Conservation (phyloP, 148 eudicot genomes). For the Polygonum maritimum region DNA sequence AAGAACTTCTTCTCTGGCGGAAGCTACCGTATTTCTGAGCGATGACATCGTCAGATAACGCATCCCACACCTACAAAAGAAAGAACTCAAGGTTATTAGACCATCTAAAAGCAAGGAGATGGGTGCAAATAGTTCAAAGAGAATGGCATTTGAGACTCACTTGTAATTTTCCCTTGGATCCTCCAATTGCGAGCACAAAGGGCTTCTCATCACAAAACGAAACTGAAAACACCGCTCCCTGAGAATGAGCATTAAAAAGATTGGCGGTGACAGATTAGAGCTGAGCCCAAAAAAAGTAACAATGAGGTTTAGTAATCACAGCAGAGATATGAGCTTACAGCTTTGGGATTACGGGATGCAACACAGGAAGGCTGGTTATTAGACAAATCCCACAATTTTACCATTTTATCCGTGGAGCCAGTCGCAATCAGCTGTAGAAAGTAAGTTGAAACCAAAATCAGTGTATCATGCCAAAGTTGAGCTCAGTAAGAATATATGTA, state of each 20-base stretch:
- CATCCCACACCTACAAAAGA: slow-evolving; percentile 62
- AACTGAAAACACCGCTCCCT: slow-evolving; percentile 90
- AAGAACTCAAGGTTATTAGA: background rate
- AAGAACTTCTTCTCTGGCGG: slow-evolving; percentile 5
- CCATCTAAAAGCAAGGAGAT: background rate
- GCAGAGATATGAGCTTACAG: slow-evolving; percentile 37
- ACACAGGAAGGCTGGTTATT: slow-evolving; percentile 63
- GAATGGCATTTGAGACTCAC: slow-evolving; percentile 28
- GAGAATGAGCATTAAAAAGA: background rate
- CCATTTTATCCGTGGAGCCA: slow-evolving; percentile 78
- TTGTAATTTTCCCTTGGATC: slow-evolving; percentile 76
- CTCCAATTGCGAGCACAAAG: slow-evolving; percentile 71
- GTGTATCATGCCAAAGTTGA: background rate
- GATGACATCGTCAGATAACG: slow-evolving; percentile 47
- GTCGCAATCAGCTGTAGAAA: slow-evolving; percentile 67
- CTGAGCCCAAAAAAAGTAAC: background rate
- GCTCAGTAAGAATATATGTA: slow-evolving; percentile 1
- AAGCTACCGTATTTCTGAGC: slow-evolving; percentile 32
- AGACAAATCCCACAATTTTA: slow-evolving; percentile 79
- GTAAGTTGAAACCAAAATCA: background rate
- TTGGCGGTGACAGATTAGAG: background rate
- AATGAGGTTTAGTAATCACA: background rate
- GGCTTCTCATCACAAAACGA: slow-evolving; percentile 75
- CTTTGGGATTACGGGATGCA: slow-evolving; percentile 68
- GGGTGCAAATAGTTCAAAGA: background rate